Evolutionary conservation across 495 filamentous ascomycete species (phyloP), one percentile per base, ranked within the genome.

Genomic region (Acidiella bohemica): DNA sequence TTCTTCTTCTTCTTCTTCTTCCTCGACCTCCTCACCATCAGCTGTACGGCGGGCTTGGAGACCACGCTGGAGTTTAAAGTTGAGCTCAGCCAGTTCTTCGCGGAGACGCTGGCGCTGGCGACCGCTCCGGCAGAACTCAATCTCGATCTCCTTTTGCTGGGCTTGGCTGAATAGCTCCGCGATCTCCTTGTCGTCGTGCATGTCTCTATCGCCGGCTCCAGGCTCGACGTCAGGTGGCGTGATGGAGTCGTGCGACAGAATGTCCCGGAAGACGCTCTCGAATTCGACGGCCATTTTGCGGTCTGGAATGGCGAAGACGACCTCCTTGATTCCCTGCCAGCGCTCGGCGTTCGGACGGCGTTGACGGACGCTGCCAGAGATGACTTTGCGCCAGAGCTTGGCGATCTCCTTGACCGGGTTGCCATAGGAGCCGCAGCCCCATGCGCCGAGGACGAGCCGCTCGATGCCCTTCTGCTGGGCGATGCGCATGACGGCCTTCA

Each of bases 291-390:
- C 45, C 57, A 59, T 58, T 19, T 19, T 54, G 6, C 36, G 37
- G 45, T 59, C 51, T 6, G 45, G 50, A 36, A 71, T 56, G 18
- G 67, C 70, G 57, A 73, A 73, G 31, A 71, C 60, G 5, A 73
- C 56, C 37, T 70, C 65, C 30, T 38, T 55, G 31, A 57, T 49
- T 29, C 60, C 60, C 39, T 41, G 41, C 54, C 57, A 61, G 6
- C 18, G 37, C 42, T 60, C 47, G 5, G 35, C 38, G 22, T 48
- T 49, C 3, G 48, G 45, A 11, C 41, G 20, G 7, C 44, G 10
- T 32, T 44, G 44, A n/a, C 47, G 42, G 16, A 28, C 21, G 19
- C 32, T 34, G 14, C 51, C 51, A 17, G 42, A 39, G 31, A 62
- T 44, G n/a, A 59, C 56, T 37, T 54, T 55, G 24, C 50, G 41